These are phyloP conservation scores for Neurospora tetraspora DNA, from an alignment of 495 filamentous ascomycete species.

Conservation along the genomic window DNA sequence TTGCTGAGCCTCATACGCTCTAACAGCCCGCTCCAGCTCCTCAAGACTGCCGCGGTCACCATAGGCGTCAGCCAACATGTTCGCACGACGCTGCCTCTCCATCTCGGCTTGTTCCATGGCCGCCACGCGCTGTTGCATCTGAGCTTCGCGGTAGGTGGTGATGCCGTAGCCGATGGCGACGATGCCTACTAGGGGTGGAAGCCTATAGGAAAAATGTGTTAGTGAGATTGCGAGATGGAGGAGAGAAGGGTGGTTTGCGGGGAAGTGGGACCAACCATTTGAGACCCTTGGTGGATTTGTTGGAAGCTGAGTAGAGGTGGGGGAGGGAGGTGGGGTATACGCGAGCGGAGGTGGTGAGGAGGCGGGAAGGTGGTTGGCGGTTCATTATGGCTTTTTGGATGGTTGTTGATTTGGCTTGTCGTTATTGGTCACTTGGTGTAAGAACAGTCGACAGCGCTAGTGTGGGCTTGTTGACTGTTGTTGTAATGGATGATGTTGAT, in stretches of 20 bases:
- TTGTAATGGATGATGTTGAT: background rate
- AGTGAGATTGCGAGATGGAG: background rate
- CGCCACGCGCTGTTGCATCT: slow-evolving; percentile 15
- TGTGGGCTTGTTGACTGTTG: background rate
- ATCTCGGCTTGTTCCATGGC: slow-evolving; percentile 13
- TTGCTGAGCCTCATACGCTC: slow-evolving; percentile 36
- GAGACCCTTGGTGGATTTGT: slow-evolving; percentile 17
- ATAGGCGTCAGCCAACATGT: slow-evolving; percentile 43
- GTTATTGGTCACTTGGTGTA: background rate
- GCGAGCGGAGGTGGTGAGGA: slow-evolving; percentile 29
- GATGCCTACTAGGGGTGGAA: slow-evolving; percentile 28
- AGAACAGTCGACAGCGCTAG: background rate
- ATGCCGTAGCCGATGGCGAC: slow-evolving; percentile 34
- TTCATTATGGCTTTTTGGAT: slow-evolving; percentile 14
- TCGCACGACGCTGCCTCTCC: slow-evolving; percentile 14
- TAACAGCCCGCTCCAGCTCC: slow-evolving; percentile 48
- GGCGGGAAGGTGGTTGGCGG: slow-evolving; percentile 17
- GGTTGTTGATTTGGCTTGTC: background rate
- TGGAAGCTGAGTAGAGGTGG: slow-evolving; percentile 22
- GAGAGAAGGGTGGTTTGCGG: background rate
- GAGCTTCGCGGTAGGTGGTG: slow-evolving; percentile 20
- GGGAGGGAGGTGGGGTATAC: slow-evolving; percentile 36
- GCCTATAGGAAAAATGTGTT: slow-evolving; percentile 14
- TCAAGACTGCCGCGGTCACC: slow-evolving; percentile 47
- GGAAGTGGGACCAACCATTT: slow-evolving; percentile 22